Percentiles rank a stretch among this genome's conserved stretches.
Evolutionary conservation across 495 filamentous ascomycete species (phyloP).

Genomic region (Hypoxylon trugodes): DNA sequence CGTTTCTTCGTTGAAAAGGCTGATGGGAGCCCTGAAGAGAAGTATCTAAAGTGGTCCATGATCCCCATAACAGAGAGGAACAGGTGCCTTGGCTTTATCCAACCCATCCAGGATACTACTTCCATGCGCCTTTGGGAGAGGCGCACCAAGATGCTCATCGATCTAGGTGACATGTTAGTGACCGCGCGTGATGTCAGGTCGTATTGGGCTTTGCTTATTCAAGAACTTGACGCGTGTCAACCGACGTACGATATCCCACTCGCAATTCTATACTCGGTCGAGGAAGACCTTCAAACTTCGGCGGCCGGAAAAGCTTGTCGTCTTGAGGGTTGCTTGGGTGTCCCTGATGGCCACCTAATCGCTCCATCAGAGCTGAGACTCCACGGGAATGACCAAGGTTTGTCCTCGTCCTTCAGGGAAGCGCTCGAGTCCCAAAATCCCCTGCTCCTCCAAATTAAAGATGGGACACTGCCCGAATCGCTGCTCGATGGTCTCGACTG

Average conservation of each 20-base stretch:
- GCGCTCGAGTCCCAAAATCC: constrained; percentile 65
- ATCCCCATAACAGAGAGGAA: constrained; percentile 69
- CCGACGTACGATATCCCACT: constrained; percentile 65
- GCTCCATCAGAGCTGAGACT: constrained; percentile 64
- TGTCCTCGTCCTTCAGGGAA: constrained; percentile 69
- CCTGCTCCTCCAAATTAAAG: constrained; percentile 62
- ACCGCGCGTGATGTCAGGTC: constrained; percentile 69
- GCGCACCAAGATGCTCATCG: constrained; percentile 70
- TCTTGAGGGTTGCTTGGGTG: constrained; percentile 67
- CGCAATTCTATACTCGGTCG: constrained; percentile 68
- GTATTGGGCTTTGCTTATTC: constrained; percentile 66
- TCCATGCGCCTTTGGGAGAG: constrained; percentile 70
- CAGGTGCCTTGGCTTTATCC: constrained; percentile 57
- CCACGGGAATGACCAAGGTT: constrained; percentile 65
- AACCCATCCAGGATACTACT: constrained; percentile 73
- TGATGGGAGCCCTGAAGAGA: constrained; percentile 69
- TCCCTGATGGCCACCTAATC: constrained; percentile 67
- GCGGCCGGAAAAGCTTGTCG: constrained; percentile 66
- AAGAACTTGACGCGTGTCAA: constrained; percentile 66
- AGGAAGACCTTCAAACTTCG: constrained; percentile 62
- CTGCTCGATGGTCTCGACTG: constrained; percentile 67
- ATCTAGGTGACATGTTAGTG: constrained; percentile 73
- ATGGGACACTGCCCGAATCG: constrained; percentile 63
- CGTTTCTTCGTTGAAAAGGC: constrained; percentile 67
- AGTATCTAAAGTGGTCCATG: constrained; percentile 73